Percentiles rank a stretch among this genome's conserved stretches.
Conservation (phyloP, 208 protist species). For the Leishmania lainsoni region DNA sequence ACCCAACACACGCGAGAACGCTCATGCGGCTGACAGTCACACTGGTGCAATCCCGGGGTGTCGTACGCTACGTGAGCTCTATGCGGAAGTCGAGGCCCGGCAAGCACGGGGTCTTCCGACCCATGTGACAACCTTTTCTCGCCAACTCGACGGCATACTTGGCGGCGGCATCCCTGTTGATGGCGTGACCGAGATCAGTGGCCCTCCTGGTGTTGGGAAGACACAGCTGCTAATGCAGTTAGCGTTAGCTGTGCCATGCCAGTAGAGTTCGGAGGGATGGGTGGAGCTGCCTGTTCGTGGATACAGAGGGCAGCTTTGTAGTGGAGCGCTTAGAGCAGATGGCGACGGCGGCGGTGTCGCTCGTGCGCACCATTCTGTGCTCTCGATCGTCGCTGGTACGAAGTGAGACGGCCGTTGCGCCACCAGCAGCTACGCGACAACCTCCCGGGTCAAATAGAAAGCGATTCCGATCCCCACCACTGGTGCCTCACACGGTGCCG, state of each 20-base stretch:
- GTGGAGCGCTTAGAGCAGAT: slow-evolving; percentile 75
- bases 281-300: slow-evolving; percentile 84
- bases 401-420: not conserved
- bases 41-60: slow-evolving; percentile 13
- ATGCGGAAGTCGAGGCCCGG: not conserved
- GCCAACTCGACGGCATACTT: slow-evolving; percentile 74
- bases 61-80: slow-evolving; percentile 12
- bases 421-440: not conserved
- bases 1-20: not conserved
- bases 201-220: slow-evolving; percentile 91
- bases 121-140: slow-evolving; percentile 74
- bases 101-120: not conserved
- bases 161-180: slow-evolving; percentile 68
- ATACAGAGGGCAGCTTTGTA: slow-evolving; percentile 93
- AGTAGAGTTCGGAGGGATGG: slow-evolving; percentile 64
- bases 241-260: slow-evolving; percentile 80
- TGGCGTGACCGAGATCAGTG: slow-evolving; percentile 80
- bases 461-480: not conserved
- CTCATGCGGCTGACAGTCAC: not conserved
- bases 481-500: not conserved
- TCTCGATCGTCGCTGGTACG: not conserved
- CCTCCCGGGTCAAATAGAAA: not conserved
- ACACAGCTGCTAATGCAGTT: slow-evolving; percentile 92
- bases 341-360: slow-evolving; percentile 57
- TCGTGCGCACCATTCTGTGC: slow-evolving; percentile 23